A percentile compares a stretch with the other conserved stretches of the same genome.
Evolutionary conservation across 2,329 filamentous ascomycete genomes (phyloP).

Genomic region (Huntiella decipiens): DNA sequence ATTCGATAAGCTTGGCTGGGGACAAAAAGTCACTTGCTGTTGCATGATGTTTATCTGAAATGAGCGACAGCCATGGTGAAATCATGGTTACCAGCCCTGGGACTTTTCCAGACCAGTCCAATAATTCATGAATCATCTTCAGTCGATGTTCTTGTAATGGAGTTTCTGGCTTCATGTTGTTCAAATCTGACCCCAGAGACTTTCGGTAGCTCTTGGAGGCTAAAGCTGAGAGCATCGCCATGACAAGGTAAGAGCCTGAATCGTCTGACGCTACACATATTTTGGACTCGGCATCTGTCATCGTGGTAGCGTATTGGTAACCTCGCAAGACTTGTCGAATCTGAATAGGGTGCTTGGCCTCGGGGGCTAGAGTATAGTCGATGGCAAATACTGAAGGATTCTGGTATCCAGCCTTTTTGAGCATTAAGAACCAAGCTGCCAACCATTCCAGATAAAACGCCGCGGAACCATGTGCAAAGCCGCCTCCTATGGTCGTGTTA

Average conservation of each 20-base stretch:
- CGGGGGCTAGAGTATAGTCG: slow-evolving; percentile 56
- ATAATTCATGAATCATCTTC: slow-evolving; percentile 2
- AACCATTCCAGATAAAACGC: slow-evolving; percentile 79
- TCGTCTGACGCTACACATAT: slow-evolving; percentile 64
- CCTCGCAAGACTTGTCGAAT: slow-evolving; percentile 49
- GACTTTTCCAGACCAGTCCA: slow-evolving; percentile 11
- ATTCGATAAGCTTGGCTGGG: slow-evolving; percentile 42
- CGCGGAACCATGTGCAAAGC: slow-evolving; percentile 64
- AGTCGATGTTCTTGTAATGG: slow-evolving; percentile 1
- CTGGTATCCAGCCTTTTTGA: slow-evolving; percentile 43
- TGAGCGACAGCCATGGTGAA: slow-evolving; percentile 61
- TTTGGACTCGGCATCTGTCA: slow-evolving; percentile 36
- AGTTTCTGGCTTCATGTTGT: not conserved
- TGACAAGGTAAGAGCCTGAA: slow-evolving; percentile 53
- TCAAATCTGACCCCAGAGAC: slow-evolving; percentile 1
- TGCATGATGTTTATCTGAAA: slow-evolving; percentile 46
- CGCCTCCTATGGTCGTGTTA: slow-evolving; percentile 36
- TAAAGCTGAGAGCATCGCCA: slow-evolving; percentile 40
- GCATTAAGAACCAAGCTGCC: slow-evolving; percentile 47
- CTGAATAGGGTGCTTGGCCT: slow-evolving; percentile 54
- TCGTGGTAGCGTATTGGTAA: slow-evolving; percentile 49
- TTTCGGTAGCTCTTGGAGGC: slow-evolving; percentile 3
- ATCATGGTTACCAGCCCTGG: slow-evolving; percentile 47
- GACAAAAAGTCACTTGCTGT: slow-evolving; percentile 62
- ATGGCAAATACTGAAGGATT: slow-evolving; percentile 66